These are phyloP conservation scores for Corylus heterophylla DNA, from an alignment of 306 rosid genomes.

Conservation along the genomic window DNA sequence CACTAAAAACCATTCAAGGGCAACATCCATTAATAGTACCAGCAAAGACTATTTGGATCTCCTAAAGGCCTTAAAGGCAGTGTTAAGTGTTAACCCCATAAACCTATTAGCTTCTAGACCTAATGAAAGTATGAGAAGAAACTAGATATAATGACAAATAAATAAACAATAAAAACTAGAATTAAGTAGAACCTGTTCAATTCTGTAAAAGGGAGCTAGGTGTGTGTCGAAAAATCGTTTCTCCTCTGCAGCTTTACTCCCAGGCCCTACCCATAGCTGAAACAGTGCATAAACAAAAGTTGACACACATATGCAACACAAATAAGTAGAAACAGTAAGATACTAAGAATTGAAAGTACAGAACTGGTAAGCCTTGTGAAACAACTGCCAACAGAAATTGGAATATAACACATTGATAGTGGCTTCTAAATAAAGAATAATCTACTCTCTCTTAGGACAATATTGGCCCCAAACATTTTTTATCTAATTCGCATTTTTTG, in stretches of 20 bases:
- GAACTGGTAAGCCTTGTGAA: conserved; percentile 18
- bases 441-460: not conserved
- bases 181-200: conserved; percentile 75
- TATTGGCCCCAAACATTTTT: not conserved
- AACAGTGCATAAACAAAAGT: conserved; percentile 36
- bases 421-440: not conserved
- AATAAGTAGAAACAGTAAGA: conserved; percentile 13
- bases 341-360: conserved; percentile 2
- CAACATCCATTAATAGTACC: not conserved
- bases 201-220: conserved; percentile 97
- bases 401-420: conserved; percentile 8
- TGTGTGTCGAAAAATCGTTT: conserved; percentile 82
- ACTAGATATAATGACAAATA: conserved; percentile 20
- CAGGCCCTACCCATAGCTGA: conserved; percentile 99
- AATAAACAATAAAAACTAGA: conserved; percentile 1
- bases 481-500: not conserved
- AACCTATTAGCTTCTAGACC: not conserved
- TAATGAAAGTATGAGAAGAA: not conserved
- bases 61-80: not conserved
- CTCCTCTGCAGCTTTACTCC: conserved; percentile 94
- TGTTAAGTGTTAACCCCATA: not conserved
- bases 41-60: not conserved
- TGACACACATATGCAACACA: conserved; percentile 12
- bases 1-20: not conserved
- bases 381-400: conserved; percentile 22